phyloP scores from a whole-genome alignment of 1,139 yeast species.

The Keqinozyma sinolaborantium region DNA sequence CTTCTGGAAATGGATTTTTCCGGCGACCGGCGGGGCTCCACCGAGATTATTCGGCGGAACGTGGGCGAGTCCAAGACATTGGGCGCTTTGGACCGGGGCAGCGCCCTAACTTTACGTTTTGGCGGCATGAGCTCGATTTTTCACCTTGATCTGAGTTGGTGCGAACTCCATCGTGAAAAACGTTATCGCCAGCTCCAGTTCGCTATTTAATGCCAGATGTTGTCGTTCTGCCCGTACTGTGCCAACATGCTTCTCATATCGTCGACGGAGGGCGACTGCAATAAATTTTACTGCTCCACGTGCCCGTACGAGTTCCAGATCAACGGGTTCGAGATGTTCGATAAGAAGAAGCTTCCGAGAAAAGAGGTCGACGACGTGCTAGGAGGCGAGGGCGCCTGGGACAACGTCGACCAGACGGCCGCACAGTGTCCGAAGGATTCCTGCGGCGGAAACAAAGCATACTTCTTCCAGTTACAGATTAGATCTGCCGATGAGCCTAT shows the following conservation, averaged over 20 bases:
- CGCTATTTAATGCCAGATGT: slow-evolving; percentile 40
- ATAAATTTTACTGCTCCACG: slow-evolving; percentile 78
- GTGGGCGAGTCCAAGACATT: not conserved
- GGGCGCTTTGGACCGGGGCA: slow-evolving; percentile 5
- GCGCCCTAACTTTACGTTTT: too few species aligned
- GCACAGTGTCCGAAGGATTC: slow-evolving; percentile 86
- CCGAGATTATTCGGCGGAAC: not conserved
- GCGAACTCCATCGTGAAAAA: not conserved
- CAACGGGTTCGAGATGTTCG: slow-evolving; percentile 77
- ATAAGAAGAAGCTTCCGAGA: slow-evolving; percentile 75
- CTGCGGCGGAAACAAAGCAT: slow-evolving; percentile 90
- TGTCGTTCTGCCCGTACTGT: slow-evolving; percentile 92
- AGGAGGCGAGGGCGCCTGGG: slow-evolving; percentile 99
- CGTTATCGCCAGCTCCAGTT: not conserved
- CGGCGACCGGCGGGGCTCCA: not conserved
- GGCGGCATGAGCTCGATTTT: too few species aligned
- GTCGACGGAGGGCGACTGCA: slow-evolving; percentile 32
- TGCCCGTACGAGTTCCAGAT: slow-evolving; percentile 95
- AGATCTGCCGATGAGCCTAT: slow-evolving; percentile 91
- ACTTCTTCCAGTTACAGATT: slow-evolving; percentile 94
- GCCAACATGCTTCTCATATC: slow-evolving; percentile 74
- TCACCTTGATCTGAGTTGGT: too few species aligned
- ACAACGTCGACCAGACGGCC: slow-evolving; percentile 86
- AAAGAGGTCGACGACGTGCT: slow-evolving; percentile 94
- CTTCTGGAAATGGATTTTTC: not conserved